Conservation (phyloP, 2,329 filamentous ascomycete species). For the Atkinsonella hypoxylon region DNA sequence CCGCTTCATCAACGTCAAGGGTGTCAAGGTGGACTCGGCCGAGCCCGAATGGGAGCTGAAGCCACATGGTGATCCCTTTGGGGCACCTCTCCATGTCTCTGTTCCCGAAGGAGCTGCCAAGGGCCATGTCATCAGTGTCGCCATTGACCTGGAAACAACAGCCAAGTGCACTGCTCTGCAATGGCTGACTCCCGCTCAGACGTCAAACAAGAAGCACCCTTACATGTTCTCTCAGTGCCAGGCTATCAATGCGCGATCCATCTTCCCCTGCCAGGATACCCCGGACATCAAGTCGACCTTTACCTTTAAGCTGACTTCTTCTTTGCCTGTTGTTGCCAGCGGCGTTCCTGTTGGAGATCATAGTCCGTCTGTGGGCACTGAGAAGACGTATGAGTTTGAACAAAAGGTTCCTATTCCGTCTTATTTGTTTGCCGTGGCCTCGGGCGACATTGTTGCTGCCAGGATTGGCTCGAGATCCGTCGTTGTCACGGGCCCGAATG, state of each 20-base stretch:
- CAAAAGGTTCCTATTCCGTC: conserved; percentile 88
- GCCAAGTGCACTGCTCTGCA: conserved; percentile 83
- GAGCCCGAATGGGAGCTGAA: conserved; percentile 57
- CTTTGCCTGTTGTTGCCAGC: conserved; percentile 82
- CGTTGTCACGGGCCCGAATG: conserved; percentile 80
- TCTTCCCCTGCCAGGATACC: conserved; percentile 96
- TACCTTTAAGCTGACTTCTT: conserved; percentile 76
- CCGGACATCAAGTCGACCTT: conserved; percentile 96
- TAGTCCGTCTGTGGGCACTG: conserved; percentile 30
- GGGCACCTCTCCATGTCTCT: conserved; percentile 56
- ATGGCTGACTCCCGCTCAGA: conserved; percentile 90
- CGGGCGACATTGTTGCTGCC: conserved; percentile 75
- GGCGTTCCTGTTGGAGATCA: conserved; percentile 50
- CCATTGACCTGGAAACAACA: conserved; percentile 70
- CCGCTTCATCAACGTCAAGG: conserved; percentile 64
- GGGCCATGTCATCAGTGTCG: conserved; percentile 39
- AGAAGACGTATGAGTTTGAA: conserved; percentile 70
- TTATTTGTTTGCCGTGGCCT: conserved; percentile 88
- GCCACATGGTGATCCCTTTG: conserved; percentile 60
- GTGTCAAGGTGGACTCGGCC: conserved; percentile 57
- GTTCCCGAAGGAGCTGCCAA: conserved; percentile 42
- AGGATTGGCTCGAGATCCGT: conserved; percentile 74
- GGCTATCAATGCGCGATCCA: conserved; percentile 84
- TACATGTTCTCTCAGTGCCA: conserved; percentile 99
- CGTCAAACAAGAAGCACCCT: conserved; percentile 87